phyloP scores from a whole-genome alignment of 2,329 filamentous ascomycete species.

The Epichloe amarillans region DNA sequence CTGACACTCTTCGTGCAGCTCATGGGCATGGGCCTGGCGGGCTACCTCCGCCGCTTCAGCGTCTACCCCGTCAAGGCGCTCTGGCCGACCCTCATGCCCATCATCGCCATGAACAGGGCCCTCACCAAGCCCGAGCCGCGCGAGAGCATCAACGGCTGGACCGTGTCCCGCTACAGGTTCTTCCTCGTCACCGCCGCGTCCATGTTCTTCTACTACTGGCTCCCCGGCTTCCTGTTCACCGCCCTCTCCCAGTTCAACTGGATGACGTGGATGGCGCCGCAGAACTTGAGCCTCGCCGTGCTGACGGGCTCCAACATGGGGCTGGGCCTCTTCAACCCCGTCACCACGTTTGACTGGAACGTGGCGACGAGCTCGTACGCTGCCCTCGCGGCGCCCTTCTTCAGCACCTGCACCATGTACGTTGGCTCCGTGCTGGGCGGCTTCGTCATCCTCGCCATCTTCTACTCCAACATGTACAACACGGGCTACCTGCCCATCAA shows the following conservation, averaged over 20 bases:
- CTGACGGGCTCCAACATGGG: constrained; percentile 30
- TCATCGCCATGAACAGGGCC: constrained; percentile 32
- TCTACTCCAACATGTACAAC: constrained; percentile 29
- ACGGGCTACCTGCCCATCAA: constrained; percentile 34
- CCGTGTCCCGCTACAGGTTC: constrained; percentile 30
- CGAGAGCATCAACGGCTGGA: constrained; percentile 19
- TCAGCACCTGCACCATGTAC: constrained; percentile 26
- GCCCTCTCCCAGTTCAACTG: constrained; percentile 37
- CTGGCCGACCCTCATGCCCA: constrained; percentile 37
- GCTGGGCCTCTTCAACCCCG: constrained; percentile 22
- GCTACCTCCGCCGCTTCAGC: constrained; percentile 33
- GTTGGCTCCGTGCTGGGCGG: constrained; percentile 21
- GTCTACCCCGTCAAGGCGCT: constrained; percentile 38
- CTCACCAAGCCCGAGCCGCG: constrained; percentile 21
- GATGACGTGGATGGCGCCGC: constrained; percentile 41
- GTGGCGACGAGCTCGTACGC: constrained; percentile 24
- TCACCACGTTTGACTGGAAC: constrained; percentile 29
- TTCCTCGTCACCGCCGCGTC: constrained; percentile 27
- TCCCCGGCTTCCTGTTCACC: constrained; percentile 35
- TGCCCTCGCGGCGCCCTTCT: constrained; percentile 23
- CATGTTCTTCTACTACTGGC: constrained; percentile 41
- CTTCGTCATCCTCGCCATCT: constrained; percentile 26
- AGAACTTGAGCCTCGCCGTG: constrained; percentile 25
- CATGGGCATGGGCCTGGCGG: constrained; percentile 42
- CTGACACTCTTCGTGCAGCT: constrained; percentile 34